Percentiles rank a stretch among this genome's conserved stretches.
phyloP scores from a whole-genome alignment of 805 yeast genomes.

The Wickerhamomyces silvicola region DNA sequence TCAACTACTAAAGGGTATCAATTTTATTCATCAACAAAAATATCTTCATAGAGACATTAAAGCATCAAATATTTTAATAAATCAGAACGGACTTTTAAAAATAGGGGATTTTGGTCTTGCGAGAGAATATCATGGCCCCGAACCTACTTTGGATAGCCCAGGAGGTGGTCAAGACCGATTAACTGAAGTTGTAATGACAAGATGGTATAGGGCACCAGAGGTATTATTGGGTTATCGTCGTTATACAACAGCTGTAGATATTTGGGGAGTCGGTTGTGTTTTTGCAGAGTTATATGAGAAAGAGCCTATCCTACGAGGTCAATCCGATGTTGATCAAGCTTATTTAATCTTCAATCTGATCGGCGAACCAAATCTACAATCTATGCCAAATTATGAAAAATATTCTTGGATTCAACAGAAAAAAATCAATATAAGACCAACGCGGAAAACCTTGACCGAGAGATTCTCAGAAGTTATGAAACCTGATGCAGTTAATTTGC shows the following conservation, averaged over 20 bases:
- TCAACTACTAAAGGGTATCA: slow-evolving; percentile 75
- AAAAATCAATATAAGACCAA: slow-evolving; percentile 36
- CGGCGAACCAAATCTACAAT: slow-evolving; percentile 65
- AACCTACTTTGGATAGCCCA: slow-evolving; percentile 42
- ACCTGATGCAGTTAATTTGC: slow-evolving; percentile 42
- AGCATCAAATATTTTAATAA: slow-evolving; percentile 89
- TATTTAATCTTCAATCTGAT: slow-evolving; percentile 70
- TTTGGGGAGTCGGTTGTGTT: slow-evolving; percentile 98
- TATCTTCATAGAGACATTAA: slow-evolving; percentile 86
- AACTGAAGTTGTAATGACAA: slow-evolving; percentile 78
- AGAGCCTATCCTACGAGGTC: slow-evolving; percentile 81
- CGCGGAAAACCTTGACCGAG: slow-evolving; percentile 38
- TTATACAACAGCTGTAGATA: slow-evolving; percentile 91
- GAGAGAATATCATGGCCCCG: slow-evolving; percentile 56
- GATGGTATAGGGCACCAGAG: slow-evolving; percentile 98
- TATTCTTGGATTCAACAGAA: slow-evolving; percentile 42
- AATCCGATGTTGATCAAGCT: slow-evolving; percentile 83
- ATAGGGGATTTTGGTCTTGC: slow-evolving; percentile 97
- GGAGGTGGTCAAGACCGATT: slow-evolving; percentile 42
- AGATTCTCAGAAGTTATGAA: slow-evolving; percentile 38
- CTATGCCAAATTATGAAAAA: slow-evolving; percentile 60
- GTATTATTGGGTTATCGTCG: slow-evolving; percentile 75
- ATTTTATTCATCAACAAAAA: slow-evolving; percentile 62
- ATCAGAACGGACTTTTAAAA: slow-evolving; percentile 68
- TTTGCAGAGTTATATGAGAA: slow-evolving; percentile 83